These are phyloP conservation scores for Acorus calamus DNA, from an alignment of 106 monocot genomes.

Conservation along the genomic window DNA sequence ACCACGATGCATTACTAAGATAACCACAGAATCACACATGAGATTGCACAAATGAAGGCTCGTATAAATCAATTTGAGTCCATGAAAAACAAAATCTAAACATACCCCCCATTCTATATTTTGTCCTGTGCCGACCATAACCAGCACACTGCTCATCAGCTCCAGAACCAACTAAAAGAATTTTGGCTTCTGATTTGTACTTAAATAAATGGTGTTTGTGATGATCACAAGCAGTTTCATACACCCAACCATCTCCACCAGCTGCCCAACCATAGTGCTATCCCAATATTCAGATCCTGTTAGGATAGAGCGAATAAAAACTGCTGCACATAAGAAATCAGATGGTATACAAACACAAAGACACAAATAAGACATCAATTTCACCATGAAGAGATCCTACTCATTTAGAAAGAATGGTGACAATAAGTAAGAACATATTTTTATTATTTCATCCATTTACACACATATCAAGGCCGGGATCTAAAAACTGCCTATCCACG, in stretches of 20 bases:
- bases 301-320: background rate
- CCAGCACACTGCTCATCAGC: slow-evolving; percentile 99
- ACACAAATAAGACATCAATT: too few species aligned
- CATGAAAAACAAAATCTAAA: background rate
- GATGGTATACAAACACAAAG: too few species aligned
- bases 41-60: background rate
- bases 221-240: slow-evolving; percentile 26
- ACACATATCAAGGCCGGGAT: too few species aligned
- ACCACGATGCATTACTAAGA: too few species aligned
- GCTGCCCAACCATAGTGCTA: slow-evolving; percentile 94
- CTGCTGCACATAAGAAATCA: too few species aligned
- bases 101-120: slow-evolving; percentile 74
- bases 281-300: slow-evolving; percentile 96
- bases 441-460: too few species aligned
- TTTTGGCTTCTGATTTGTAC: slow-evolving; percentile 58
- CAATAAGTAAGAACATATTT: too few species aligned
- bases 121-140: slow-evolving; percentile 87
- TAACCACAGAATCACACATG: background rate
- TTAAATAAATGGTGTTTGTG: slow-evolving; percentile 15
- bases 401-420: too few species aligned
- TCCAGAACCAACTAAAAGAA: slow-evolving; percentile 92
- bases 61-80: background rate
- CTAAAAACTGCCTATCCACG: background rate
- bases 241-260: slow-evolving; percentile 82
- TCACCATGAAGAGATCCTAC: too few species aligned